Evolutionary conservation across 192 early-diverging fungal species (phyloP), one percentile per base, ranked within the genome.

Genomic region (Coemansia sp.): DNA sequence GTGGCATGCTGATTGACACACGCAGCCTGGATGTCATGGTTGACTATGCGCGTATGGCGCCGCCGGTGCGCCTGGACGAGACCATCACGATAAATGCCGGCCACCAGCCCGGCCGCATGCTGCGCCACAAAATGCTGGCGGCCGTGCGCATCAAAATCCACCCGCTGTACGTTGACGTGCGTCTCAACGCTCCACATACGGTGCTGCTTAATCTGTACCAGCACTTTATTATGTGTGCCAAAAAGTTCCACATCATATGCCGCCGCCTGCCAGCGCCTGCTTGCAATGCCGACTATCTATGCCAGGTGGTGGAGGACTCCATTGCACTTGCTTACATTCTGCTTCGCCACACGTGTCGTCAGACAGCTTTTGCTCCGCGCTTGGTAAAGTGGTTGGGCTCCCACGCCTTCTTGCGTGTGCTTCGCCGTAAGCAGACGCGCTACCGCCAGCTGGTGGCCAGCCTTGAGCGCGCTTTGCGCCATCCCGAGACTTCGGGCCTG

Each of bases 171-270:
- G 71, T 88, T 21, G 88, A 90, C 64, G 62, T 76, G 16, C 51
- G 56, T 11, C 60, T 89, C 44, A 90, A 91, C 60, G 79, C 85
- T 5, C 40, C 60, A 12, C n/a, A 40, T 6, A 81, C 62, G 0
- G 87, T 92, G 16, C 58, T 88, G n/a, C 53, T 87, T 40, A 94
- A 92, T 53, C 66, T 94, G 38, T 88, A 88, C 65, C 87, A 92
- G 58, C 88, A 88, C 50, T 85, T 90, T 60, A 4, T 84, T 8
- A 52, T 90, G 20, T 85, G 83, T 40, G 90, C 84, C 45, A 87
- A 87, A 60, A 90, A 90, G 67, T 80, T 85, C 40, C 80, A 80
- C 39, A 54, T 64, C 0, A 56, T 62, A 18, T 66, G 57, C 64
- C 55, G 47, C 6, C 56, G 39, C 21, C 47, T 70, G 31, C 55